Evolutionary conservation across 371 early-diverging fungal genomes (phyloP), one percentile per base, ranked within the genome.

Genomic region (Mortierella polycephala): DNA sequence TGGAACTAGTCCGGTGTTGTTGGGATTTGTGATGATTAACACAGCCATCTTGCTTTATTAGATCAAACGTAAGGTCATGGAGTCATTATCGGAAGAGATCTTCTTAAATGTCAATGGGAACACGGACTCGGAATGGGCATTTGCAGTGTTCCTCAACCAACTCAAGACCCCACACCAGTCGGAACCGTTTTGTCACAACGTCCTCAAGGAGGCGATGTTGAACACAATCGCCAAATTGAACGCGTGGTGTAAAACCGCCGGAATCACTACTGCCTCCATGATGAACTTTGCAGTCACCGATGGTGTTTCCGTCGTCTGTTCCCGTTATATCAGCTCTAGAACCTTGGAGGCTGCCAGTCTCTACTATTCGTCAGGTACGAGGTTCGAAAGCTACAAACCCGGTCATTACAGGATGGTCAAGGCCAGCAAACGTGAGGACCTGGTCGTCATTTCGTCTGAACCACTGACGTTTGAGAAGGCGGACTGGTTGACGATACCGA

Each of bases 241-340:
- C 75, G 67, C 65, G 46, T 93, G 92, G 91, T 83, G 88, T 46
- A 88, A 89, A 21, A 91, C 89, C 56, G 89, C 81, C 10, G 87
- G 87, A 16, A 85, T 88, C 30, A 80, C 64, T 6, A 89, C 86
- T 61, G 84, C 88, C 12, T 94, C 95, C 4, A 67, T 93, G 54
- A 72, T 95, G 60, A 95, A 95, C 73, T 94, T 95, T 87, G 95
- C 94, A n/a, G 93, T 95, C 42, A 93, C 95, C 45, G 94, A 95
- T 74, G 95, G 95, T 7, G 85, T 82, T 67, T 81, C 90, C 0
- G 92, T 95, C 0, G 90, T 95, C 4, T 95, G 94, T 81, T 88
- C 93, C 14, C 83, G 95, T n/a, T 95, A 95, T 62, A 89, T 91
- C 42, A 92, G 86, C 46, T 88, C 90, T 60, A 71, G 66, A n/a